Evolutionary conservation across 257 asterid genomes (phyloP), one percentile per base, ranked within the genome.

Genomic region (Nemophila menziesii): DNA sequence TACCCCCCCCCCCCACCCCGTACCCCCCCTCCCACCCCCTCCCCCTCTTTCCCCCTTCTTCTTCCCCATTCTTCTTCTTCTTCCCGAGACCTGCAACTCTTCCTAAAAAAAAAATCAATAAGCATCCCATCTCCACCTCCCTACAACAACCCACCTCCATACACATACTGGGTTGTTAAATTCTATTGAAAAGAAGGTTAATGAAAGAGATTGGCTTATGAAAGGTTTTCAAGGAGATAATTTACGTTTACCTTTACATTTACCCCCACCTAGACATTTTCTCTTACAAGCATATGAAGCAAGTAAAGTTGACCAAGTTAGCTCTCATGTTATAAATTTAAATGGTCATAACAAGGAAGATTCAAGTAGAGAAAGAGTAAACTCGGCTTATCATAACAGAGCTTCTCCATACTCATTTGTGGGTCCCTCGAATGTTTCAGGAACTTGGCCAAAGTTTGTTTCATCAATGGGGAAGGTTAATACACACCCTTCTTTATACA

Each of bases 401-500:
- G 60, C 72, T 62, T 67, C 86, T 55, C 63, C 81, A 8, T 72
- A 47, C 47, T 64, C 78, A 5, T 71, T 62, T 52, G 55, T 48
- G 16, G 58, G 57, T 56, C 65, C 84, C 21, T 47, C 84, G 20
- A 47, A 62, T 43, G 58, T 54, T 39, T 39, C 73, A 38, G 57
- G 69, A 55, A 57, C 79, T 10, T 69, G 76, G 78, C 58, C 79
- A 13, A 85, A 79, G 18, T 26, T 75, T 5, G 70, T 60, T 49
- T 51, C 82, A 8, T 54, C 93, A 20, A 70, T 80, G 92, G 77
- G 64, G 49, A 87, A 71, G 55, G 71, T 89, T n/a, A 77, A 67
- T 20, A 37, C 54, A 10, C 46, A 54, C 55, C 58, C 95, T 12
- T 52, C 72, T 39, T 58, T 68, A 22, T 57, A 65, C 60, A n/a